Evolutionary conservation across 1,139 yeast species (phyloP).

Genomic region (Zhuliangozyma parablackwelliae): DNA sequence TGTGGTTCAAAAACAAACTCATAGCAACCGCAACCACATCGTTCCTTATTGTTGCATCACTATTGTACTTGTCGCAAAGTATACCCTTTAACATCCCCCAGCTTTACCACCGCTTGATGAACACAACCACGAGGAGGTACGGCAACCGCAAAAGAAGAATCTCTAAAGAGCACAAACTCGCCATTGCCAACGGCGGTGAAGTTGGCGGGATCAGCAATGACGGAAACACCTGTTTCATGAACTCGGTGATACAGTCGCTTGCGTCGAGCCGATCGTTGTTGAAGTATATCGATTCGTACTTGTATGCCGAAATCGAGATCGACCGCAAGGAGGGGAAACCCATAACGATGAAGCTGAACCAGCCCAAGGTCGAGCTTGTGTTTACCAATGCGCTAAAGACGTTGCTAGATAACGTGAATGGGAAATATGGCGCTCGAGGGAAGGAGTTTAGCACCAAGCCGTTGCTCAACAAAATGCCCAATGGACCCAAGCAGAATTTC

Average conservation of each 20-base stretch:
- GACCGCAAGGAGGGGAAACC: slow-evolving; percentile 18
- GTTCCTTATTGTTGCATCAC: slow-evolving; percentile 6
- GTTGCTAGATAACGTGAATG: slow-evolving; percentile 52
- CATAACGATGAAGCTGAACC: slow-evolving; percentile 12
- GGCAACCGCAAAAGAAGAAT: slow-evolving; percentile 11
- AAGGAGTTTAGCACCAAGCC: slow-evolving; percentile 66
- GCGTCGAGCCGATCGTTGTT: slow-evolving; percentile 68
- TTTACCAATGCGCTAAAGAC: slow-evolving; percentile 53
- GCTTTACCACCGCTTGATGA: slow-evolving; percentile 13
- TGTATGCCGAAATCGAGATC: slow-evolving; percentile 23
- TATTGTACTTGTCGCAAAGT: slow-evolving; percentile 7
- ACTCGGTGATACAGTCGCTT: slow-evolving; percentile 77
- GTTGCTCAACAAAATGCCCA: slow-evolving; percentile 67
- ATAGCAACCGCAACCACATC: slow-evolving; percentile 8
- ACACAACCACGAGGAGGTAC: slow-evolving; percentile 9
- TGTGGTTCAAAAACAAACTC: slow-evolving; percentile 8
- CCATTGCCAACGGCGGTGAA: slow-evolving; percentile 58
- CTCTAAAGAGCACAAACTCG: slow-evolving; percentile 31
- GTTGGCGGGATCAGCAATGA: slow-evolving; percentile 85
- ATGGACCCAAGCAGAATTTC: slow-evolving; percentile 72
- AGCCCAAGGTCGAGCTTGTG: slow-evolving; percentile 31
- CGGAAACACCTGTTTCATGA: slow-evolving; percentile 93
- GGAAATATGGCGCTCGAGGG: slow-evolving; percentile 47
- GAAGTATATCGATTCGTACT: slow-evolving; percentile 50
- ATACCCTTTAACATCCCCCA: slow-evolving; percentile 11